Evolutionary conservation across 139 green algal genomes (phyloP).

Genomic region (Chlorella sp.): DNA sequence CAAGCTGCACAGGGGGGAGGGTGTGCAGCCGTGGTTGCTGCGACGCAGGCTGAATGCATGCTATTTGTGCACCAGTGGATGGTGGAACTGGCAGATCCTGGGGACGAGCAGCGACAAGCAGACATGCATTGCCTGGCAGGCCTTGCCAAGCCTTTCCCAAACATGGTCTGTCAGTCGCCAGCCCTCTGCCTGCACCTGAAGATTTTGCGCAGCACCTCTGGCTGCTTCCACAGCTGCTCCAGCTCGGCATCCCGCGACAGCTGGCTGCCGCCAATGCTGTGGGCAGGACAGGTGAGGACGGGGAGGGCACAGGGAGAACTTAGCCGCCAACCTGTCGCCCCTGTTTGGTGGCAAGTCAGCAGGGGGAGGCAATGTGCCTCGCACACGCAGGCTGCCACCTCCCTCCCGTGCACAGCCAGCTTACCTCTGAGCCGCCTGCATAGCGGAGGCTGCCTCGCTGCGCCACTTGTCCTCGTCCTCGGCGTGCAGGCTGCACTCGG

Average conservation of each 20-base stretch:
- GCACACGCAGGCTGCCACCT: background rate
- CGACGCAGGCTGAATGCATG: background rate
- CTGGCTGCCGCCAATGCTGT: conserved; percentile 1
- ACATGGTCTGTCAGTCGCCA: too few relatives aligned
- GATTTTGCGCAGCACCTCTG: background rate
- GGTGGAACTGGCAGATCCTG: too few relatives aligned
- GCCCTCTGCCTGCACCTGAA: background rate
- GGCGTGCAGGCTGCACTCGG: background rate
- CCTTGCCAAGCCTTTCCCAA: too few relatives aligned
- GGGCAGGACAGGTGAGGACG: too few relatives aligned
- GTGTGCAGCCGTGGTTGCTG: background rate
- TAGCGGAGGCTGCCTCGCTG: background rate
- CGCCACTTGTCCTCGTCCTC: conserved; percentile 20
- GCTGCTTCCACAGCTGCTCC: background rate
- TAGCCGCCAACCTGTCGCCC: too few relatives aligned
- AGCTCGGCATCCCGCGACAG: background rate
- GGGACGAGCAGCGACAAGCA: too few relatives aligned
- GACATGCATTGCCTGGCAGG: too few relatives aligned
- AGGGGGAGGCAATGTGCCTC: too few relatives aligned
- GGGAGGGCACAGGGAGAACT: too few relatives aligned
- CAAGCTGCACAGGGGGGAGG: background rate
- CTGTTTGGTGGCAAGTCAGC: too few relatives aligned
- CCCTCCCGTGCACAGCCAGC: background rate
- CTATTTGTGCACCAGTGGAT: too few relatives aligned
- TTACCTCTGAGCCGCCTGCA: conserved; percentile 6